These are phyloP conservation scores for Sisymbrium altissimum DNA, from an alignment of 345 rosid species.

Conservation along the genomic window DNA sequence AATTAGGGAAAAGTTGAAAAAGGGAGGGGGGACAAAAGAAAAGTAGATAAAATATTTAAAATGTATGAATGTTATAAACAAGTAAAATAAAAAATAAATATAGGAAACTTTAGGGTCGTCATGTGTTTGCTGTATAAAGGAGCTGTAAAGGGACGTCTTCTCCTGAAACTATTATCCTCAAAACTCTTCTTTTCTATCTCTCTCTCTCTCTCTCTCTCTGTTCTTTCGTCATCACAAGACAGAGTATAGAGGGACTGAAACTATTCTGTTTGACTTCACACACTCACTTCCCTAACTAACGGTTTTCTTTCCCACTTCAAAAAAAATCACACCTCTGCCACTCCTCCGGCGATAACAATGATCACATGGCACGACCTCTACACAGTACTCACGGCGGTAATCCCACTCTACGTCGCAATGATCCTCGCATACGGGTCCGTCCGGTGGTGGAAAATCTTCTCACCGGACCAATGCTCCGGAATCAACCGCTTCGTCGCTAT, in stretches of 20 bases:
- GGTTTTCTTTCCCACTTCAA: background rate
- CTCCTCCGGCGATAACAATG: constrained; percentile 37
- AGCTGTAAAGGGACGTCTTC: constrained; percentile 26
- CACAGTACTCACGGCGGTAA: constrained; percentile 80
- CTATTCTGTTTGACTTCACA: constrained; percentile 3
- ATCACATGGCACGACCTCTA: constrained; percentile 70
- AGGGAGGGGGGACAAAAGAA: background rate
- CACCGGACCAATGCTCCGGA: constrained; percentile 94
- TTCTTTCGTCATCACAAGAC: constrained; percentile 13
- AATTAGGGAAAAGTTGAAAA: constrained; percentile 10
- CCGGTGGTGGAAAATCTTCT: constrained; percentile 94
- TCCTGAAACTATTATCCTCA: constrained; percentile 21
- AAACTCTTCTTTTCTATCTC: background rate
- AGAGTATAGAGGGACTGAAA: constrained; percentile 5
- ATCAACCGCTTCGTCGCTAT: constrained; percentile 96
- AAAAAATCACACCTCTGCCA: background rate
- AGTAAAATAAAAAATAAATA: background rate
- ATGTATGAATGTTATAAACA: background rate
- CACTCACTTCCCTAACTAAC: constrained; percentile 19
- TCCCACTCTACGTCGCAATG: constrained; percentile 91
- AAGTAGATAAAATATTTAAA: background rate
- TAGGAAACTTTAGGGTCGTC: background rate
- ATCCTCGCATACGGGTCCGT: constrained; percentile 92
- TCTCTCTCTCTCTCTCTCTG: background rate
- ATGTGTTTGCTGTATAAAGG: constrained; percentile 28